Evolutionary conservation across 1,139 yeast genomes (phyloP).

Genomic region (Geotrichum siamense): DNA sequence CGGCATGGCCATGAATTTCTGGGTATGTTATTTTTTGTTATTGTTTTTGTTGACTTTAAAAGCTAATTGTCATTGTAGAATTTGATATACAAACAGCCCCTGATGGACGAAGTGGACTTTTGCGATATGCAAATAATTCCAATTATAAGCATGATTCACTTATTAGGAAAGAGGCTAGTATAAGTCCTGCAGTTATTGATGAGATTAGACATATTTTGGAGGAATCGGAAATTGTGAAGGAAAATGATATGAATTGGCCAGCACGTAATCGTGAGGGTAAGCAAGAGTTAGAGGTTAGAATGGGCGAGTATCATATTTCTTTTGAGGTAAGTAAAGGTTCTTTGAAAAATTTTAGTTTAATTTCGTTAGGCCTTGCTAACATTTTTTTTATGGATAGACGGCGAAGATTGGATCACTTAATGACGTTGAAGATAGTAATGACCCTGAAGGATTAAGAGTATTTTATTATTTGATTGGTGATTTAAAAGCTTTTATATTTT

Average conservation of each 20-base stretch:
- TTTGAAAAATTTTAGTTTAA: background rate
- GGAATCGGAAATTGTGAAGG: conserved; percentile 40
- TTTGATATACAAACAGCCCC: conserved; percentile 36
- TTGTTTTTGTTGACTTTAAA: too few species aligned
- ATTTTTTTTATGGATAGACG: conserved; percentile 26
- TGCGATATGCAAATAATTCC: conserved; percentile 43
- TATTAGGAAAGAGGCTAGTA: conserved; percentile 38
- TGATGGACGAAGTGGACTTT: conserved; percentile 33
- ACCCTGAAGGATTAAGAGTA: conserved; percentile 41
- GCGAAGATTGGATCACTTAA: conserved; percentile 39
- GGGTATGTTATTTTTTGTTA: conserved; percentile 24
- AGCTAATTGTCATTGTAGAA: too few species aligned
- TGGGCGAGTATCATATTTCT: conserved; percentile 36
- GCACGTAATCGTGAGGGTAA: conserved; percentile 38
- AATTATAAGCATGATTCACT: conserved; percentile 41
- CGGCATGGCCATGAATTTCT: conserved; percentile 43
- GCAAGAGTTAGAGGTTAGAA: conserved; percentile 41
- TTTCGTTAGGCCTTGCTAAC: background rate
- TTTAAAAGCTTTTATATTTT: conserved; percentile 40
- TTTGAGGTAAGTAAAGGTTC: conserved; percentile 29
- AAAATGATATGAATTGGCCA: conserved; percentile 42
- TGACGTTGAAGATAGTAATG: conserved; percentile 38
- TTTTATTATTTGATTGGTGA: conserved; percentile 43
- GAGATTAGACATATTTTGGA: conserved; percentile 35
- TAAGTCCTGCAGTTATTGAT: conserved; percentile 36